A percentile compares a stretch with the other conserved stretches of the same genome.
Conservation (phyloP, 805 yeast genomes). For the Saccharomycopsis capsularis region DNA sequence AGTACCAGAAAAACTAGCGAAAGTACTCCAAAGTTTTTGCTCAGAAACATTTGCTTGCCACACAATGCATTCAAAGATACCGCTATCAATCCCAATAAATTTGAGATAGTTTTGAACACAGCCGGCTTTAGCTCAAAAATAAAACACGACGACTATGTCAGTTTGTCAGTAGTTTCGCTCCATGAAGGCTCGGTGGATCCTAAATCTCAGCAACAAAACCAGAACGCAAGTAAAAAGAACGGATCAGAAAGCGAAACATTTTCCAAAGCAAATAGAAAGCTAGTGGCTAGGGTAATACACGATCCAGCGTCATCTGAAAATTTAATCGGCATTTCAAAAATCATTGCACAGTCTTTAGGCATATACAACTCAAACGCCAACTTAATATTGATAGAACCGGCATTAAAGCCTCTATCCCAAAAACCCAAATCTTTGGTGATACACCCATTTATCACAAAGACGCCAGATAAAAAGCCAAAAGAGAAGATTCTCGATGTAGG, state of each 20-base stretch:
- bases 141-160: conserved; percentile 27
- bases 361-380: conserved; percentile 45
- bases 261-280: conserved; percentile 24
- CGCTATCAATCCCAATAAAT: conserved; percentile 4
- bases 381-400: conserved; percentile 30
- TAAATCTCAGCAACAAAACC: neutral
- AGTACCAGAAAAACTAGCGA: conserved; percentile 22
- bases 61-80: conserved; percentile 32
- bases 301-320: conserved; percentile 30
- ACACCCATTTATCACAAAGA: conserved; percentile 48
- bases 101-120: conserved; percentile 8
- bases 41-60: conserved; percentile 53
- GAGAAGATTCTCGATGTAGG: neutral
- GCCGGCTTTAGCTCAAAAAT: neutral
- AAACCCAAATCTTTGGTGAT: conserved; percentile 15
- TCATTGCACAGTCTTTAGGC: conserved; percentile 51
- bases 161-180: conserved; percentile 26
- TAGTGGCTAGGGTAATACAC: conserved; percentile 47
- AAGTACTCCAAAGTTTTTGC: conserved; percentile 33
- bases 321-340: conserved; percentile 46
- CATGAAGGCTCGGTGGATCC: conserved; percentile 19
- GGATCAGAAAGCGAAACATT: no score
- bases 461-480: conserved; percentile 29
- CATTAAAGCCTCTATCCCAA: conserved; percentile 30
- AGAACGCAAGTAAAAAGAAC: neutral